phyloP scores from a whole-genome alignment of 1,284 basidiomycete genomes.

The Erythrobasidium hasegawianum region DNA sequence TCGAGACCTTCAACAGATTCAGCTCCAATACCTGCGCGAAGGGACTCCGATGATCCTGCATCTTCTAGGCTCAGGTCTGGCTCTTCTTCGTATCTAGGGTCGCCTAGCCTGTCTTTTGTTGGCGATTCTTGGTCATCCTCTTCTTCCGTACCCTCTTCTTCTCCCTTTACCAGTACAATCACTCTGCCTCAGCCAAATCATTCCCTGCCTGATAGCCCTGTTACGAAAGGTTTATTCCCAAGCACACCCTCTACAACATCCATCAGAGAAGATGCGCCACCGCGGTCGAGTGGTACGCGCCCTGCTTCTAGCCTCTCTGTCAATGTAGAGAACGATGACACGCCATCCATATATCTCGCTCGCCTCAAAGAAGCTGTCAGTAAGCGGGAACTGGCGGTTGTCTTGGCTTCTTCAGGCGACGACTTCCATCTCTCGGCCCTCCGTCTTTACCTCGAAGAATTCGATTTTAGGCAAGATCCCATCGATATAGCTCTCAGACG shows the following conservation, averaged over 20 bases:
- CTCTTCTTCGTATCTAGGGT: conserved; percentile 11
- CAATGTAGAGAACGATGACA: conserved; percentile 1
- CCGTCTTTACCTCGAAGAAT: conserved; percentile 66
- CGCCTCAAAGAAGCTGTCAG: not conserved
- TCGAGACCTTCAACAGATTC: not conserved
- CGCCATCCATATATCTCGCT: conserved; percentile 1
- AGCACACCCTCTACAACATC: not conserved
- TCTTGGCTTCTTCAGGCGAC: conserved; percentile 50
- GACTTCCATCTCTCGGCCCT: conserved; percentile 69
- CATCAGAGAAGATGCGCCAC: not conserved
- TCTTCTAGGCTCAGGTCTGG: not conserved
- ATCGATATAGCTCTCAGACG: conserved; percentile 88
- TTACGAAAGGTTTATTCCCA: not conserved
- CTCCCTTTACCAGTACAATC: not conserved
- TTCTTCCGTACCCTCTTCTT: not conserved
- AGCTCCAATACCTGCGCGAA: not conserved
- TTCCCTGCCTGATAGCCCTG: not conserved
- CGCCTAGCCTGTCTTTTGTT: not conserved
- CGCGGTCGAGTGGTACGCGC: not conserved
- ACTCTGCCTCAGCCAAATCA: not conserved
- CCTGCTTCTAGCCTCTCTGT: not conserved
- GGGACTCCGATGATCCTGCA: too few relatives aligned
- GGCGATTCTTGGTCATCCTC: conserved; percentile 2
- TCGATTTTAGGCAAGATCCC: conserved; percentile 73
- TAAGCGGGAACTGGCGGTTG: not conserved